phyloP scores from a whole-genome alignment of 768 basidiomycete genomes.

The Mycena floridula region DNA sequence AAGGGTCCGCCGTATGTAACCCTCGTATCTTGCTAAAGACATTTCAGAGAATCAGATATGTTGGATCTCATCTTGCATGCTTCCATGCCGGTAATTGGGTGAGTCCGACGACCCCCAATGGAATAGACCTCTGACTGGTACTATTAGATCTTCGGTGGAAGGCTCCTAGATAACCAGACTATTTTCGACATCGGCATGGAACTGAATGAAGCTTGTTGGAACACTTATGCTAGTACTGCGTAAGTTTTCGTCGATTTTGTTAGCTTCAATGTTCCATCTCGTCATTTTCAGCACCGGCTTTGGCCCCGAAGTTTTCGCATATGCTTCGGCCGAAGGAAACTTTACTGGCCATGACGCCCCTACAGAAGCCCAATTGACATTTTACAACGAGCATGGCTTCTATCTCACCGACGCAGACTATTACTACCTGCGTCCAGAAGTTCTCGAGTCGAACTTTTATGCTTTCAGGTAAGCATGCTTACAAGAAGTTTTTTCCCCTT shows the following conservation, averaged over 20 bases:
- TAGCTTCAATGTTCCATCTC: background rate
- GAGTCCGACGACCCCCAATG: slow-evolving; percentile 20
- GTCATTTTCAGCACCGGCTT: slow-evolving; percentile 58
- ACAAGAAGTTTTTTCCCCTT: no score
- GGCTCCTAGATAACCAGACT: slow-evolving; percentile 62
- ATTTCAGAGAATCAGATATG: slow-evolving; percentile 44
- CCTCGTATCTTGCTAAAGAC: no score
- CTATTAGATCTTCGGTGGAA: slow-evolving; percentile 53
- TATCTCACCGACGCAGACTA: slow-evolving; percentile 56
- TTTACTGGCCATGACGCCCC: slow-evolving; percentile 47
- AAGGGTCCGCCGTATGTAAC: slow-evolving; percentile 11
- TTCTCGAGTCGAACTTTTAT: slow-evolving; percentile 77
- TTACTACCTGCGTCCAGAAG: slow-evolving; percentile 68
- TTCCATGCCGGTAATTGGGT: slow-evolving; percentile 77
- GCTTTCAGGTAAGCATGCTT: no score
- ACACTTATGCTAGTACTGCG: slow-evolving; percentile 71
- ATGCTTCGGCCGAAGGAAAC: slow-evolving; percentile 53
- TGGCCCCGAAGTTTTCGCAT: slow-evolving; percentile 68
- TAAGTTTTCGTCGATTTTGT: slow-evolving; percentile 25
- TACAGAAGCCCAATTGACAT: slow-evolving; percentile 32
- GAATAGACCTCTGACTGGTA: background rate
- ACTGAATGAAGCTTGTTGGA: slow-evolving; percentile 72
- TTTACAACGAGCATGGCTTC: slow-evolving; percentile 59
- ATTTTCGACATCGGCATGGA: slow-evolving; percentile 57
- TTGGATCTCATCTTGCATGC: slow-evolving; percentile 71